Base-by-base conservation (phyloP, 164 flowering plant species). In the Chimonanthus salicifolius region DNA sequence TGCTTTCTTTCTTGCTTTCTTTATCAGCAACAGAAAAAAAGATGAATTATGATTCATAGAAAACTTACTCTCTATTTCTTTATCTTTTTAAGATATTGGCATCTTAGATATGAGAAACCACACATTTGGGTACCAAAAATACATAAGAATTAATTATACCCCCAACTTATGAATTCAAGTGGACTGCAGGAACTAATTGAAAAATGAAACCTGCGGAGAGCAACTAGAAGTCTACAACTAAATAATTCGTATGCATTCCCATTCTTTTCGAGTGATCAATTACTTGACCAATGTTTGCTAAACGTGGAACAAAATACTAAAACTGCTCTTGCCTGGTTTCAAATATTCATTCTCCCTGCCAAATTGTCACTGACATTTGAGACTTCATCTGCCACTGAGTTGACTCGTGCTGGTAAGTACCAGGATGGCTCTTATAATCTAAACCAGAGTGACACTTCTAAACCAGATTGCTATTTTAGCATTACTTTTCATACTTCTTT, bases 1-100 rank as follows among this genome's bases (percentile, higher is more conserved):
- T 54, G 16, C 60, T 11, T 33, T 0, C 33, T 33, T 33, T 33
- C 33, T 33, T 33, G 15, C 16, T 13, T 54, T 13, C 16, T 54
- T 54, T 13, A 54, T 54, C 16, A n/a, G 60, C 16, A 54, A 11
- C 11, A 9, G 60, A n/a, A 9, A 54, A 54, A 63, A 20, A 20
- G 66, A 33, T 20, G 44, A 9, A 63, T 8, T 10, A 63, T 20
- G 66, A n/a, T 3, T 11, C 10, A 33, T 63, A 33, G 44, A 63
- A 63, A 63, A 21, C 45, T 66, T 66, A 44, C 13, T 15, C 69
- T n/a, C 11, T 21, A 66, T 66, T 66, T 66, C 69, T 66, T 66
- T 47, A 66, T 66, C 47, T 20, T 20, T 20, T 20, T 58, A 58
- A 11, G 62, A 63, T 44, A 20, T 43, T 20, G 66, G 46, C 8